These are phyloP conservation scores for Paraphoma sp. DNA, from an alignment of 2,329 filamentous ascomycete species.

Conservation along the genomic window DNA sequence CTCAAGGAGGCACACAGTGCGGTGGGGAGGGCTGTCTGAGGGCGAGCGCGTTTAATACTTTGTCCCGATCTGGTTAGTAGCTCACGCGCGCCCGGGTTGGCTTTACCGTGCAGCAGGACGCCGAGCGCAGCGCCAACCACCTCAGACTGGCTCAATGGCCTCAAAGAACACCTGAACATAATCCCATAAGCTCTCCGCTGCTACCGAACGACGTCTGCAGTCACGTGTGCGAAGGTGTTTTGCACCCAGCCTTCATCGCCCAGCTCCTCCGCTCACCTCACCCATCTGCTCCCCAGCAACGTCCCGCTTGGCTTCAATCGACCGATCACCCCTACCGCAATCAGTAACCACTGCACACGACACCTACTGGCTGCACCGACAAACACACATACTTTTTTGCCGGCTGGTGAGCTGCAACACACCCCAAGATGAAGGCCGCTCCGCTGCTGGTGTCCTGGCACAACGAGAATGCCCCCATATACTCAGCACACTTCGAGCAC, in stretches of 20 bases:
- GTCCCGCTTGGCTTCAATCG: constrained; percentile 12
- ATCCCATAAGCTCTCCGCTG: background rate
- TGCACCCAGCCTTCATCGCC: constrained; percentile 9
- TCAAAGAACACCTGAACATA: constrained; percentile 10
- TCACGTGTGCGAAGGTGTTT: background rate
- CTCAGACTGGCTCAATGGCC: constrained; percentile 22
- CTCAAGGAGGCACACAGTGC: too few species aligned
- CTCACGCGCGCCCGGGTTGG: constrained; percentile 24
- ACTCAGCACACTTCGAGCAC: constrained; percentile 96
- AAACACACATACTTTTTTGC: background rate
- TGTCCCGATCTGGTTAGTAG: too few species aligned
- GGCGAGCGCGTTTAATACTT: too few species aligned
- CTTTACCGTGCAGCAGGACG: constrained; percentile 19
- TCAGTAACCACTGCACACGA: background rate
- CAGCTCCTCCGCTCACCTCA: constrained; percentile 17
- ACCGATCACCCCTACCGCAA: constrained; percentile 7
- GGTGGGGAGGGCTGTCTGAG: too few species aligned
- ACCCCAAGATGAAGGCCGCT: constrained; percentile 81
- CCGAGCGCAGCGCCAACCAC: constrained; percentile 17
- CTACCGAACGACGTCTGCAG: background rate
- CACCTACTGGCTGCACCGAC: background rate
- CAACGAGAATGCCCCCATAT: constrained; percentile 94
- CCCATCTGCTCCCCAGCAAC: constrained; percentile 15
- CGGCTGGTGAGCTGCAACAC: constrained; percentile 29
- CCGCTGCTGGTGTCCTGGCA: constrained; percentile 99